Evolutionary conservation across 441 rosid species (phyloP), one percentile per base, ranked within the genome.

Genomic region (Populus tomentosa): DNA sequence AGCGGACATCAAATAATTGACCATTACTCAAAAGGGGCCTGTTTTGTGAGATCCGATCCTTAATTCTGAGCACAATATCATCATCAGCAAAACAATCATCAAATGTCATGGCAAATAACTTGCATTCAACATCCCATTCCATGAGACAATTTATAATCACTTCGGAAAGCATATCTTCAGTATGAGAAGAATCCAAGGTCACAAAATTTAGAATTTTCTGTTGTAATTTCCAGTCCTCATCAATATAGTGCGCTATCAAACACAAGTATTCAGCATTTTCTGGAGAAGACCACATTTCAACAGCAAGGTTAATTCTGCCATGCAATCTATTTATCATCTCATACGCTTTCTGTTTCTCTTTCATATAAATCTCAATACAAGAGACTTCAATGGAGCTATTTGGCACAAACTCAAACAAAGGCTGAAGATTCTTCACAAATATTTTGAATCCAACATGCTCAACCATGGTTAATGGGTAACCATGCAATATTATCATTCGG

Each of bases 381-480:
- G 93, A 88, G 8, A 80, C 81, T 84, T 93, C 97, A 75, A 92
- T 79, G 21, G 86, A 81, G 69, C 77, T 80, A 80, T 85, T 85
- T 32, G 93, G 91, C 70, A 85, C 79, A 80, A 88, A 79, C 77
- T 95, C 95, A 56, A 95, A 95, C 79, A 92, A 77, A 1, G 99
- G 99, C 84, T 93, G 99, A 56, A 95, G 94, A 83, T 95, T 93
- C 83, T 87, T 91, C 75, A 93, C 94, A 86, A 95, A 95, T 40
- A 84, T 86, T 83, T 90, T 93, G 88, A 95, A 93, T 13, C 99
- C 99, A 42, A 89, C 92, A 79, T 95, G 95, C 75, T 92, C 97
- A 86, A 88, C 97, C 91, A 95, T 91, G 38, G 88, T 68, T 73
- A 95, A 75, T 1, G 99, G 97, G 72, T 93, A 93, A 72, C 89